Conservation (phyloP, 2,329 filamentous ascomycete genomes). For the Ascochyta koolunga region DNA sequence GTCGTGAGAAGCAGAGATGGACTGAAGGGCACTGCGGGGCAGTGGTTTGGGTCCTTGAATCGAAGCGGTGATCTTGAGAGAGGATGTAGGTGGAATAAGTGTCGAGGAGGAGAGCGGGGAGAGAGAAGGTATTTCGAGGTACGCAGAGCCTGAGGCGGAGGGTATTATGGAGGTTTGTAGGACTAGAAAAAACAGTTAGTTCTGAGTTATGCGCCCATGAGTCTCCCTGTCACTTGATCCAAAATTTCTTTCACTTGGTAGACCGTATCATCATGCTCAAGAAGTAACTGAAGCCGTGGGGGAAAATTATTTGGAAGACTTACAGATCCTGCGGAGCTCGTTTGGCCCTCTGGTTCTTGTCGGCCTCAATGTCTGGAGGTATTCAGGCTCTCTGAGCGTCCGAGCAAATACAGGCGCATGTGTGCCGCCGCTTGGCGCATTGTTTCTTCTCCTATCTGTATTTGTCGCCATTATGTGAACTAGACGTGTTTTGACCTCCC, state of each 20-base stretch:
- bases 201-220: background rate
- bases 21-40: constrained; percentile 87
- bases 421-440: constrained; percentile 82
- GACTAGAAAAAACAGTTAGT: constrained; percentile 60
- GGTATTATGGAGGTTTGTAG: constrained; percentile 91
- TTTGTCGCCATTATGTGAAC: constrained; percentile 32
- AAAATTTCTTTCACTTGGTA: too few species aligned
- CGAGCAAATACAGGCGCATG: constrained; percentile 72
- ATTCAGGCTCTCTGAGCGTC: constrained; percentile 55
- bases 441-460: constrained; percentile 81
- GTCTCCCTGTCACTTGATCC: too few species aligned
- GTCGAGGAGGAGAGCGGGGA: constrained; percentile 47
- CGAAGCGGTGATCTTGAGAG: constrained; percentile 89
- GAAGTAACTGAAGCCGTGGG: background rate
- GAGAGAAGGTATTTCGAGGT: constrained; percentile 67
- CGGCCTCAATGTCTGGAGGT: constrained; percentile 55
- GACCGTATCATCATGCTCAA: too few species aligned
- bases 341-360: constrained; percentile 67
- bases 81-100: constrained; percentile 63
- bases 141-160: constrained; percentile 91
- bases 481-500: constrained; percentile 4
- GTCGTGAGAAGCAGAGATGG: constrained; percentile 90
- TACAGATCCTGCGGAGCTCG: constrained; percentile 86
- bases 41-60: constrained; percentile 93
- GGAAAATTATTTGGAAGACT: constrained; percentile 42